phyloP scores from a whole-genome alignment of 129 eudicot genomes.

The Flaveria sonorensis region DNA sequence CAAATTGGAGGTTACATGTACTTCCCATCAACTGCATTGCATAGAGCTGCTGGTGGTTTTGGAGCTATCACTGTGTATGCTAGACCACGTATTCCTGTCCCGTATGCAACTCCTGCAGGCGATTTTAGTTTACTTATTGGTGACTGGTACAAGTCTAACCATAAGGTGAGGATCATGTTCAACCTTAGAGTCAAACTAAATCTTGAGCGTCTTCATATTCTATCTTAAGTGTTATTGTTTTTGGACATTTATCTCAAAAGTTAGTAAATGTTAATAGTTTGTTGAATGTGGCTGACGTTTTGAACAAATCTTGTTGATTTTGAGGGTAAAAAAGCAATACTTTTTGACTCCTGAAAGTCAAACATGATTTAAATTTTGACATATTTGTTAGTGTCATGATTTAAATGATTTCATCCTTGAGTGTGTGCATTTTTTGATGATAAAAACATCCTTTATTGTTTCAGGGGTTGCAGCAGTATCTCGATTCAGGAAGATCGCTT shows the following conservation, averaged over 20 bases:
- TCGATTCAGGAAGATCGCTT: constrained; percentile 74
- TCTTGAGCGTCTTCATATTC: background rate
- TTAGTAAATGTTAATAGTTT: constrained; percentile 7
- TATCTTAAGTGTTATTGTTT: background rate
- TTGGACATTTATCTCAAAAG: background rate
- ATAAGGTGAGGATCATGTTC: constrained; percentile 58
- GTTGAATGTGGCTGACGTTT: background rate
- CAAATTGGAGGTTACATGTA: constrained; percentile 96
- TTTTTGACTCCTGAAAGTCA: constrained; percentile 18
- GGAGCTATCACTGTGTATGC: constrained; percentile 85
- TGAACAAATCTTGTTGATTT: background rate
- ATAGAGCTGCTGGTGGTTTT: constrained; percentile 92
- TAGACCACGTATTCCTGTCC: constrained; percentile 83
- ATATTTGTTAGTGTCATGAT: background rate
- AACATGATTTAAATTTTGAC: constrained; percentile 4
- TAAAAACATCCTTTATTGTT: constrained; percentile 15
- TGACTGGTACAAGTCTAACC: constrained; percentile 81
- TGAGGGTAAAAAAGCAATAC: background rate
- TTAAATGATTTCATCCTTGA: background rate
- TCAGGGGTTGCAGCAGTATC: constrained; percentile 62
- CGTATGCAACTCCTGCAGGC: constrained; percentile 80
- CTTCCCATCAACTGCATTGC: constrained; percentile 89
- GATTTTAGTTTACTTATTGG: constrained; percentile 85
- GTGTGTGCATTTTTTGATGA: constrained; percentile 1
- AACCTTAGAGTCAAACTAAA: constrained; percentile 9